Evolutionary conservation across 202 grass and related monocot genomes (phyloP), one percentile per base, ranked within the genome.

Genomic region (Hordeum pubiflorum): DNA sequence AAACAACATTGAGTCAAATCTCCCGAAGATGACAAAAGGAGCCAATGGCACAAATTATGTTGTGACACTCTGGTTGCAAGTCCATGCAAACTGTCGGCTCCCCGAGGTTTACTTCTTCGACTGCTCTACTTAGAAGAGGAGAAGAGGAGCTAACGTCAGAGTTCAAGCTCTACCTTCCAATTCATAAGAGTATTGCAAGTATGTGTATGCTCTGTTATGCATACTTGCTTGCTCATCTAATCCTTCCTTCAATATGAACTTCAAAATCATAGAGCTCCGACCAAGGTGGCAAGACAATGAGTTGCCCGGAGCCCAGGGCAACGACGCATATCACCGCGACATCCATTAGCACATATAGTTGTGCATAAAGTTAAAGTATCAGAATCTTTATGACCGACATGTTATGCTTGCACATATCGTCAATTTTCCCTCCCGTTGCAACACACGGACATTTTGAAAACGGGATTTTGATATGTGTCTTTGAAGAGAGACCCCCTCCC

Each of bases 21-120:
- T 97, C 1, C 69, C 84, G 59, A 89, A 97, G 67, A 73, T 97
- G 59, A 97, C 91, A 13, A 92, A 89, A 76, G 74, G 86, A 34
- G 89, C 91, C 6, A 94, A 94, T 11, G 94, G 94, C 75, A 94
- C 88, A 60, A 97, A 94, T 58, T 97, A 97, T 29, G 94, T 92
- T 1, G 91, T 92, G 75, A 94, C 89, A 1, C 87, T 97, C 4
- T 79, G 90, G 52, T 86, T 97, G 79, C 94, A 94, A 76, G 90
- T 94, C 66, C 94, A 97, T 74, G 94, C 90, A 74, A 97, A 94
- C 80, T 97, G 94, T 21, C 78, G 94, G 10, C 87, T 94, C 22
- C 89, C 90, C 86, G 82, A 92, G 79, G 84, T 97, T 27, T 93
- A 94, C 54, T 93, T 97, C 74, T 87, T 88, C 5, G 90, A 92